Percentiles rank a stretch among this genome's conserved stretches.
phyloP scores from a whole-genome alignment of 192 early-diverging fungal genomes.

The Lobosporangium transversale region DNA sequence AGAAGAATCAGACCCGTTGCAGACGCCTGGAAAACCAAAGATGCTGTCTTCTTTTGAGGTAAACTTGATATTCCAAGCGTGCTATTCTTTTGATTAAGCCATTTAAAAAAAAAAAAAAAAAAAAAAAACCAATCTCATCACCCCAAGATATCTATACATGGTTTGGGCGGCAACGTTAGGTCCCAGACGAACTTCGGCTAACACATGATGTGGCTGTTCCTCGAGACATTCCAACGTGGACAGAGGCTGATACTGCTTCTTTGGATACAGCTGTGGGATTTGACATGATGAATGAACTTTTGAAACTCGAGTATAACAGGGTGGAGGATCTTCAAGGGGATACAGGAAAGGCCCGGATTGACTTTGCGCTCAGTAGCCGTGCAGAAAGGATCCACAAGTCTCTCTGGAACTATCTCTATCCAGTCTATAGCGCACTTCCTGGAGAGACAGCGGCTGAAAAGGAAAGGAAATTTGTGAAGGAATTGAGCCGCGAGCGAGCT shows the following conservation, averaged over 20 bases:
- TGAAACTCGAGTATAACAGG: conserved; percentile 14
- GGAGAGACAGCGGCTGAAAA: not conserved
- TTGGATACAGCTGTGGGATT: conserved; percentile 9
- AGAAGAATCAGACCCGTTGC: no score
- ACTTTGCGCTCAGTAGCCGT: conserved; percentile 7
- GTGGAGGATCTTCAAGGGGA: not conserved
- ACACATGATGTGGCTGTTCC: conserved; percentile 36
- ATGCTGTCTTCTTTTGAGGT: no score
- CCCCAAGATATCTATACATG: no score
- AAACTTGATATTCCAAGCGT: no score
- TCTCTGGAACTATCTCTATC: conserved; percentile 16
- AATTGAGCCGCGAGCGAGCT: not conserved
- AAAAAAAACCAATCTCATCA: no score
- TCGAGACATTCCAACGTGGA: conserved; percentile 19
- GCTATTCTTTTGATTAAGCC: no score
- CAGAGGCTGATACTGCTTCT: conserved; percentile 14
- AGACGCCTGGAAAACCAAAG: no score
- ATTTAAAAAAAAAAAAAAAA: no score
- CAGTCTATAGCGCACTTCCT: conserved; percentile 9
- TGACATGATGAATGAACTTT: conserved; percentile 23
- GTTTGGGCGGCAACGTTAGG: no score
- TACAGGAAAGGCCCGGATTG: not conserved
- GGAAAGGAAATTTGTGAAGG: not conserved
- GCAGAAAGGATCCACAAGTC: conserved; percentile 26
- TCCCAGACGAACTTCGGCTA: conserved; percentile 1